Evolutionary conservation across 176 grass and related monocot species (phyloP).

Genomic region (Hyparrhenia diplandra): DNA sequence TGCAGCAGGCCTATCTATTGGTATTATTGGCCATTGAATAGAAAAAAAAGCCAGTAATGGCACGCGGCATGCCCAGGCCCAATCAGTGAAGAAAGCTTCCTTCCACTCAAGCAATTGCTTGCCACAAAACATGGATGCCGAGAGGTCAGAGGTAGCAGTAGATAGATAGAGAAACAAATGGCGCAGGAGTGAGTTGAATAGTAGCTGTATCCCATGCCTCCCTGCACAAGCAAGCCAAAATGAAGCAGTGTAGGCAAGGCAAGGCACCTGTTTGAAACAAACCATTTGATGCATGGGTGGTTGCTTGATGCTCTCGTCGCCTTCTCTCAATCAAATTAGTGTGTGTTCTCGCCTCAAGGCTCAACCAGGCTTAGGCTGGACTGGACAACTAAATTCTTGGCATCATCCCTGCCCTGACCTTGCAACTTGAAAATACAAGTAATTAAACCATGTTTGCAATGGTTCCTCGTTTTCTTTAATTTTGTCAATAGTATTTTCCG

Average conservation of each 20-base stretch:
- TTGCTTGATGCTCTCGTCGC: constrained; percentile 1
- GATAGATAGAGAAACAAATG: background rate
- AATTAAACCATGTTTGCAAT: background rate
- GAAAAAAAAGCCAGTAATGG: background rate
- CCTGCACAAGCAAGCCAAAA: constrained; percentile 8
- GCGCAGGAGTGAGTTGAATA: background rate
- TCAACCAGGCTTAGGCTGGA: background rate
- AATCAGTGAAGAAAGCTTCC: constrained; percentile 38
- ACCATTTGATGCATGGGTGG: background rate
- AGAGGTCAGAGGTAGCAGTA: background rate
- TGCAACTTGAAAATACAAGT: constrained; percentile 13
- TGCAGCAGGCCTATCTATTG: too few relatives aligned
- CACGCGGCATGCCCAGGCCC: background rate
- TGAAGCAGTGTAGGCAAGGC: background rate
- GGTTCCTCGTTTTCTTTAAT: background rate
- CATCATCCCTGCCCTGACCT: background rate
- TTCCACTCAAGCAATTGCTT: constrained; percentile 32
- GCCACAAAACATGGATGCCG: constrained; percentile 23
- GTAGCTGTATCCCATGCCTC: background rate
- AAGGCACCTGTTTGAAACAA: background rate
- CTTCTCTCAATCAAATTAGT: background rate
- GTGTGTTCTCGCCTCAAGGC: too few relatives aligned
- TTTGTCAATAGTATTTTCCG: background rate
- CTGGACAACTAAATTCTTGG: background rate
- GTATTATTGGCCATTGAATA: background rate